These are phyloP conservation scores for Candida dendrica DNA, from an alignment of 805 yeast genomes.

Conservation along the genomic window DNA sequence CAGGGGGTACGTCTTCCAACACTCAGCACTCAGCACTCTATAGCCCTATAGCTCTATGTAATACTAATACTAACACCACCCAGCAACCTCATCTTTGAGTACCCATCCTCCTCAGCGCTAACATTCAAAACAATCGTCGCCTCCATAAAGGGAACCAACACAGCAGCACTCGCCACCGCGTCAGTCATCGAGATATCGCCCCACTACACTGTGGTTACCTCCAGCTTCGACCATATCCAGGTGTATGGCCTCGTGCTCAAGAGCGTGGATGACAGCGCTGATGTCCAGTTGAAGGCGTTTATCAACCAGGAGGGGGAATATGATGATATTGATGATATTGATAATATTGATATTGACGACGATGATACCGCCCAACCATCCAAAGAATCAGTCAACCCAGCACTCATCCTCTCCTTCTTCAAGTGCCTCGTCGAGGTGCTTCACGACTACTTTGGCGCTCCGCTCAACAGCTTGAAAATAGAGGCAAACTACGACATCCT, in stretches of 20 bases:
- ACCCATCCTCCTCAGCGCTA: constrained; percentile 28
- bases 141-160: constrained; percentile 11
- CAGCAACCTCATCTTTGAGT: constrained; percentile 30
- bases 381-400: constrained; percentile 44
- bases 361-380: too few species aligned
- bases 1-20: constrained; percentile 32
- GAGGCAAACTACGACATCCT: constrained; percentile 66
- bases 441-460: constrained; percentile 50
- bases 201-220: constrained; percentile 12
- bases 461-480: constrained; percentile 50
- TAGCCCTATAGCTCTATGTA: too few species aligned
- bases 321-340: too few species aligned
- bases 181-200: constrained; percentile 13
- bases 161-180: constrained; percentile 14
- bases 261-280: constrained; percentile 2
- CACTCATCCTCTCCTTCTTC: constrained; percentile 48
- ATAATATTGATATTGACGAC: too few species aligned
- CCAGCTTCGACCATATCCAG: constrained; percentile 8
- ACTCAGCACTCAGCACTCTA: too few species aligned
- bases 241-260: constrained; percentile 13
- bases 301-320: not conserved
- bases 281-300: constrained; percentile 11
- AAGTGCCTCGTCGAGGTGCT: constrained; percentile 42
- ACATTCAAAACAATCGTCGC: constrained; percentile 21
- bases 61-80: not conserved